Evolutionary conservation across 2,329 filamentous ascomycete species (phyloP).

Genomic region (Neoascochyta sp.): DNA sequence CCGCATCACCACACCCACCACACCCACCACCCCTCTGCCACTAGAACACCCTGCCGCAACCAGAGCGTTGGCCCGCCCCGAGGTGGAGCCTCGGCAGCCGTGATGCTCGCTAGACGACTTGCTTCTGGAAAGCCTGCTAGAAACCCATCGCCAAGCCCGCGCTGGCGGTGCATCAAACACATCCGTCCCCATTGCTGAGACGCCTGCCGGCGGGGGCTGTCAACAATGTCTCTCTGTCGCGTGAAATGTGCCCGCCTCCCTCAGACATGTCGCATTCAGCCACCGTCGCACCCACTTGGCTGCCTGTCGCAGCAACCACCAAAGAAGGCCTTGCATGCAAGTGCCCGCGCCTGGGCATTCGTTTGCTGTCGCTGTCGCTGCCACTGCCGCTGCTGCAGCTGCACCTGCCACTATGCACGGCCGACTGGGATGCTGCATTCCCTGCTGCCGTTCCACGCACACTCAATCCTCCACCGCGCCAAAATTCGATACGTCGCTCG

Average conservation of each 20-base stretch:
- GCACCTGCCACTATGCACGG: constrained; percentile 24
- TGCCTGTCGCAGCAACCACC: too few species aligned
- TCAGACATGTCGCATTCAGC: constrained; percentile 25
- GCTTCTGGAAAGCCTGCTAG: constrained; percentile 22
- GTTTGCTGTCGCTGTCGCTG: constrained; percentile 19
- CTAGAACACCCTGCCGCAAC: constrained; percentile 11
- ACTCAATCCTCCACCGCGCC: constrained; percentile 16
- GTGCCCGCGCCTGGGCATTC: constrained; percentile 15
- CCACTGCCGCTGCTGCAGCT: too few species aligned
- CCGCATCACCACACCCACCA: constrained; percentile 3
- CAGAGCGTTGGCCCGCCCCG: constrained; percentile 20
- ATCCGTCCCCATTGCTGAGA: constrained; percentile 1
- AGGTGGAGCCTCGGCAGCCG: constrained; percentile 18
- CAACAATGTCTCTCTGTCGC: constrained; percentile 1
- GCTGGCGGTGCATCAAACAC: constrained; percentile 16
- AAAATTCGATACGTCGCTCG: constrained; percentile 20
- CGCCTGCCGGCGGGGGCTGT: neutral
- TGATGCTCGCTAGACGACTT: constrained; percentile 16
- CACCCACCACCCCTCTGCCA: neutral
- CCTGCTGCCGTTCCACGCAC: constrained; percentile 26
- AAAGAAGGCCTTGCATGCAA: too few species aligned
- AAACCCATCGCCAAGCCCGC: constrained; percentile 10
- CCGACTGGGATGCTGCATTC: too few species aligned
- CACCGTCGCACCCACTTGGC: too few species aligned
- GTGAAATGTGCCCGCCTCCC: constrained; percentile 14